Evolutionary conservation across 192 early-diverging fungal species (phyloP), one percentile per base, ranked within the genome.

Genomic region (Chytriomyces sp.): DNA sequence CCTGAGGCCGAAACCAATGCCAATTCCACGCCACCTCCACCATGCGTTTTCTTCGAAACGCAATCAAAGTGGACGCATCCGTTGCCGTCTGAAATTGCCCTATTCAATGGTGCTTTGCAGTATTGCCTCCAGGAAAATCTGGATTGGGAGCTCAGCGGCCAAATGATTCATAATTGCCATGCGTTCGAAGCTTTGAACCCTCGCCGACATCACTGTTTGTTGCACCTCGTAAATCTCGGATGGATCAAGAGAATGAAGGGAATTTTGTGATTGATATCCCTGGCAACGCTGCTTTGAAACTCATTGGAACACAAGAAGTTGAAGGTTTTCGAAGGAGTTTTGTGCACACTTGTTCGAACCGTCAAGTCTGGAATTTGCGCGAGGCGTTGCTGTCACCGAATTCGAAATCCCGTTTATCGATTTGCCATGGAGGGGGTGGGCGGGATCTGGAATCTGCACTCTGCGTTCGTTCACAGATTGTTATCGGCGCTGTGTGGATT

Each of bases 291-390:
- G 28, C n/a, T 35, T 16, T 50, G 20, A 18, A 72, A n/a, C n/a
- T 59, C 20, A 3, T 59, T 16, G 13, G 10, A 10, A 48, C 53
- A 60, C 18, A n/a, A n/a, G 10, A 9, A 16, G n/a, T 20, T 26
- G 57, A n/a, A 4, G 9, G 5, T 13, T 13, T 59, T 53, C 23
- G 23, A 23, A 1, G 18, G 69, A 72, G 6, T 18, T 61, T 20
- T 72, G 18, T n/a, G 50, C 35, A 7, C 69, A 72, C 45, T 9
- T 24, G 20, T 72, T 72, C 35, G 53, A 72, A 43, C 57, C 50
- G 59, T 23, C 10, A 60, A 61, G 59, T 48, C 16, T 18, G 20
- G 26, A 13, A 59, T 59, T 18, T 43, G 13, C 24, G 43, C 13
- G 10, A 16, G 1, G 53, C 23, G 10, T 72, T 28, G 57, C n/a